Evolutionary conservation across 169 alveolate genomes (phyloP).

Genomic region (Plasmodium cynomolgi): DNA sequence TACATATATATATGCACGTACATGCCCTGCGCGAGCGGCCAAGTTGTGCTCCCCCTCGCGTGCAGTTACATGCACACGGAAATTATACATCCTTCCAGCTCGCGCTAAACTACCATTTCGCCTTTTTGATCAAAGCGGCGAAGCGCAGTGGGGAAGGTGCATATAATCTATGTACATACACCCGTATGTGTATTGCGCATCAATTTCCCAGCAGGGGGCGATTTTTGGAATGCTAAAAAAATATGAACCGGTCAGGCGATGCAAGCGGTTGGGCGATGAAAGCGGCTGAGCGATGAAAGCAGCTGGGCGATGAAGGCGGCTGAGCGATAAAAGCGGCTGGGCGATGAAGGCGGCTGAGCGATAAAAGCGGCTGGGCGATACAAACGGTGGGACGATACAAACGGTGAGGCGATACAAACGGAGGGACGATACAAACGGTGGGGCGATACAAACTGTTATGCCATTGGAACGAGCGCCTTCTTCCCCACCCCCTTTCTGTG

Average conservation of each 20-base stretch:
- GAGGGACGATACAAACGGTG: not conserved
- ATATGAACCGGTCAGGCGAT: conserved; percentile 7
- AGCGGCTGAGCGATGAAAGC: not conserved
- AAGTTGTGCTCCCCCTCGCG: not conserved
- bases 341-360: not conserved
- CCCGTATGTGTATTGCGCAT: not conserved
- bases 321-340: not conserved
- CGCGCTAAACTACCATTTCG: not conserved
- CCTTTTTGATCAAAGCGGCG: not conserved
- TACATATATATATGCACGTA: not conserved
- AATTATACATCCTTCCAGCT: not conserved
- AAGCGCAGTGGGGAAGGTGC: not conserved
- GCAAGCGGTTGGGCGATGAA: not conserved
- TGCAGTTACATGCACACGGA: conserved; percentile 41
- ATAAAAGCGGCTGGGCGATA: not conserved
- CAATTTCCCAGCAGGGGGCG: conserved; percentile 9
- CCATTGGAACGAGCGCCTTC: not conserved
- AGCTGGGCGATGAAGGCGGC: not conserved
- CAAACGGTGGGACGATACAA: not conserved
- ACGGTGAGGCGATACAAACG: not conserved
- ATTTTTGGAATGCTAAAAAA: not conserved
- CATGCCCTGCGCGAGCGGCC: not conserved
- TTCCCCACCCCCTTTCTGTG: not conserved
- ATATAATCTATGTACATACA: conserved; percentile 11
- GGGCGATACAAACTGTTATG: not conserved